These are phyloP conservation scores for Erythrobasidium yunnanense DNA, from an alignment of 768 basidiomycete species.

Conservation along the genomic window DNA sequence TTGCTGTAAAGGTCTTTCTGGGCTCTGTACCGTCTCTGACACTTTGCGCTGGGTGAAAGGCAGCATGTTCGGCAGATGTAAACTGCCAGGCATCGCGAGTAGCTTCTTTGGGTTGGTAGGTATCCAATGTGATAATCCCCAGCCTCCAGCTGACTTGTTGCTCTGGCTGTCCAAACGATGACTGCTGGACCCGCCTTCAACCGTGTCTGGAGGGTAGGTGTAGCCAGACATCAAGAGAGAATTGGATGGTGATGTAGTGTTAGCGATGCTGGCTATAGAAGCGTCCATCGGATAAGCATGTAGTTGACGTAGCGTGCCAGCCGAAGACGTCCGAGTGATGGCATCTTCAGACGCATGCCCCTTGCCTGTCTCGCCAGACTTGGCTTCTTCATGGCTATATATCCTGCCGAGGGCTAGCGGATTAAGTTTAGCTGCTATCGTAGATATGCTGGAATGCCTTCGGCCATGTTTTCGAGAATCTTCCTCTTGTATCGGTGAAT, in stretches of 20 bases:
- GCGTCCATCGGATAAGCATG: neutral
- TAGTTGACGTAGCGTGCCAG: too few species aligned
- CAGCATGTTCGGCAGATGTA: neutral
- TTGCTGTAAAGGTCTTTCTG: neutral
- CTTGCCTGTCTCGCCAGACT: too few species aligned
- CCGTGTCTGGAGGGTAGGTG: constrained; percentile 4
- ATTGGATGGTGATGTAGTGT: neutral
- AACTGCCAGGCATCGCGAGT: constrained; percentile 6
- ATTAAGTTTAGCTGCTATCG: too few species aligned
- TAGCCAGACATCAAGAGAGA: neutral
- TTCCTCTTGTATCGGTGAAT: too few species aligned
- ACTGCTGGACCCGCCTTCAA: too few species aligned
- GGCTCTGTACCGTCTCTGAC: neutral
- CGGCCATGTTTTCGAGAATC: too few species aligned
- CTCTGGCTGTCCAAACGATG: too few species aligned
- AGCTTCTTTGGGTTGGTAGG: constrained; percentile 5
- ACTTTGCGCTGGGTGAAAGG: neutral
- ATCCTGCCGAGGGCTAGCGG: too few species aligned
- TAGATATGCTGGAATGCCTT: too few species aligned
- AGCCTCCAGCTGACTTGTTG: neutral
- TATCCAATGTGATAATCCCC: constrained; percentile 8
- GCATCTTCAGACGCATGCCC: too few species aligned
- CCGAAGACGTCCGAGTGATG: too few species aligned
- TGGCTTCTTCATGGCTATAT: too few species aligned
- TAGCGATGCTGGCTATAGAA: neutral